These are phyloP conservation scores for Lodderomyces beijingensis DNA, from an alignment of 1,139 yeast species.

Conservation along the genomic window DNA sequence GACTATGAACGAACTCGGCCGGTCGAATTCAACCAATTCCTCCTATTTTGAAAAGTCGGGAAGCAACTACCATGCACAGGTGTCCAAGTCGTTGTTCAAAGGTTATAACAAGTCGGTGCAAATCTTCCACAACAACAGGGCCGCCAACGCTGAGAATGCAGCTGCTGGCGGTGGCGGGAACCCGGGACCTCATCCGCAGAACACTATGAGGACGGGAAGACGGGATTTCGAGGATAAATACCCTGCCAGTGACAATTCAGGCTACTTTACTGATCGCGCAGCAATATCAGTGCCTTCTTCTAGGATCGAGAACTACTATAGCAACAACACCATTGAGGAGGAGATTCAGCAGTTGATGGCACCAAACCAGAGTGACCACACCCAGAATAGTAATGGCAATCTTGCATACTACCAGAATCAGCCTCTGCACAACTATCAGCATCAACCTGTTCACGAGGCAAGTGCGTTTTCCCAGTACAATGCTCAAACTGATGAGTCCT, in stretches of 20 bases:
- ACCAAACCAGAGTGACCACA: too few relatives aligned
- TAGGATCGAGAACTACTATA: slow-evolving; percentile 10
- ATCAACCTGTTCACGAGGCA: slow-evolving; percentile 1
- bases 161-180: too few relatives aligned
- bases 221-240: too few relatives aligned
- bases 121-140: slow-evolving; percentile 1
- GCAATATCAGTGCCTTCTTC: slow-evolving; percentile 15
- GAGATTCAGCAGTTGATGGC: slow-evolving; percentile 8
- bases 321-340: slow-evolving; percentile 9
- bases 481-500: neutral
- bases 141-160: neutral
- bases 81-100: slow-evolving; percentile 8
- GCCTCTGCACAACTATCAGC: neutral
- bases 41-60: slow-evolving; percentile 5
- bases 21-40: slow-evolving; percentile 1
- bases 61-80: slow-evolving; percentile 11
- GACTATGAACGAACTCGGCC: slow-evolving; percentile 4
- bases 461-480: neutral
- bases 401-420: too few relatives aligned
- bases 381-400: too few relatives aligned
- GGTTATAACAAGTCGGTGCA: slow-evolving; percentile 7
- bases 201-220: neutral
- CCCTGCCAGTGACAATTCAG: neutral
- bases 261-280: slow-evolving; percentile 10
- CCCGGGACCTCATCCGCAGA: neutral